phyloP scores from a whole-genome alignment of 2,329 filamentous ascomycete species.

The Diplodia mutila region DNA sequence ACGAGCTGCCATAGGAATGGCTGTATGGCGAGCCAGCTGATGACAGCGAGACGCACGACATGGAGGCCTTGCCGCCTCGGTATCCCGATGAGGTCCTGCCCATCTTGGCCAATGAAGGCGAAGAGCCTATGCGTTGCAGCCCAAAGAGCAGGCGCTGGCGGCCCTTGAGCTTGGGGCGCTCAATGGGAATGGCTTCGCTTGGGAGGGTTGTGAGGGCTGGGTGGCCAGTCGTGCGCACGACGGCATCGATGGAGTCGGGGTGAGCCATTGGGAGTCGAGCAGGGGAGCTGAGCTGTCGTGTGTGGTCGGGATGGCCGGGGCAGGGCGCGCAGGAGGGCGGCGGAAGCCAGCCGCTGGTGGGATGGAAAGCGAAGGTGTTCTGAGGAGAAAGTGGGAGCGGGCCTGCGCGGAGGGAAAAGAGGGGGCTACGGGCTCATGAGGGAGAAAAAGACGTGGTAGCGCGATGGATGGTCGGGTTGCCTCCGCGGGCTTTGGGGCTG shows the following conservation, averaged over 20 bases:
- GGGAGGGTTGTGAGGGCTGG: neutral
- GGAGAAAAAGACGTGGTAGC: conserved; percentile 6
- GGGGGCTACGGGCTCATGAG: conserved; percentile 7
- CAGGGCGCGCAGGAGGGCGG: neutral
- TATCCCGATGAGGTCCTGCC: conserved; percentile 70
- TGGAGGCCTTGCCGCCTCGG: conserved; percentile 64
- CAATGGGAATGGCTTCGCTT: conserved; percentile 25
- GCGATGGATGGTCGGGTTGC: neutral
- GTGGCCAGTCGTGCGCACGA: conserved; percentile 10
- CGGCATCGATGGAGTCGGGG: conserved; percentile 24
- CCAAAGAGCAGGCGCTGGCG: conserved; percentile 72
- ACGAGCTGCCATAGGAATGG: conserved; percentile 58
- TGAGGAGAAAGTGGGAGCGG: neutral
- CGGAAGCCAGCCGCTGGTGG: neutral
- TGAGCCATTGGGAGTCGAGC: conserved; percentile 8
- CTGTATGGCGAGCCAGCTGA: conserved; percentile 55
- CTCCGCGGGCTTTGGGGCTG: conserved; percentile 2
- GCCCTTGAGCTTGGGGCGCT: conserved; percentile 62
- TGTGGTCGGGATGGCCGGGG: neutral
- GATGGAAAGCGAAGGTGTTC: conserved; percentile 2
- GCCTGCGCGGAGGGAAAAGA: conserved; percentile 5
- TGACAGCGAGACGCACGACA: conserved; percentile 67
- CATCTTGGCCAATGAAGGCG: conserved; percentile 68
- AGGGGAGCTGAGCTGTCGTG: neutral
- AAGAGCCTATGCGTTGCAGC: conserved; percentile 81